Percentiles rank a stretch among this genome's conserved stretches.
Conservation (phyloP, 1,284 basidiomycete genomes). For the Ustilago vetiveriae region DNA sequence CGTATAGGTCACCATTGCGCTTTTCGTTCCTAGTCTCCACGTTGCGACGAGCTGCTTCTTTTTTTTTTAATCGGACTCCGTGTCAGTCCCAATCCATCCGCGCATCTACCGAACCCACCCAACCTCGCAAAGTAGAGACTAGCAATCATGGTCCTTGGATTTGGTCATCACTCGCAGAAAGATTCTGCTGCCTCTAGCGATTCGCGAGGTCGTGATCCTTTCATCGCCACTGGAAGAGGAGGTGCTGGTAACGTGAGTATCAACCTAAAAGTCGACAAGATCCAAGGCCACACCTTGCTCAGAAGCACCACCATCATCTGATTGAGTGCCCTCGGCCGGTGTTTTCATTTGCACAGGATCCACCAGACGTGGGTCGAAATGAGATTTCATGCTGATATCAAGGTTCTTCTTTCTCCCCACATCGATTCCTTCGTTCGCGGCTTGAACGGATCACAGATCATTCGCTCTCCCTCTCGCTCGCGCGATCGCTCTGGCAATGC, state of each 20-base stretch:
- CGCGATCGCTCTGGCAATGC: conserved; percentile 43
- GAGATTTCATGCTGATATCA: too few relatives aligned
- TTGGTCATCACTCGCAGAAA: conserved; percentile 48
- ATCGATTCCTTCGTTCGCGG: too few relatives aligned
- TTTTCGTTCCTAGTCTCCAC: not conserved
- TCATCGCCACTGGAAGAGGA: conserved; percentile 59
- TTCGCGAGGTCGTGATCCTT: conserved; percentile 54
- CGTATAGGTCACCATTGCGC: too few relatives aligned
- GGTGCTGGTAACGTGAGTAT: conserved; percentile 62
- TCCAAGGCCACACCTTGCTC: not conserved
- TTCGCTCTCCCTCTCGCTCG: conserved; percentile 49
- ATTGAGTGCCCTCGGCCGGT: too few relatives aligned
- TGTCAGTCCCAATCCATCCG: too few relatives aligned
- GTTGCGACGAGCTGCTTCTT: too few relatives aligned
- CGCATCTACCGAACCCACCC: not conserved
- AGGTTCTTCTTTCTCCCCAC: too few relatives aligned
- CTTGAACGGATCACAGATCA: conserved; percentile 31
- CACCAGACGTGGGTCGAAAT: too few relatives aligned
- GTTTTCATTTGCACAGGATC: too few relatives aligned
- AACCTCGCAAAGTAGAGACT: not conserved
- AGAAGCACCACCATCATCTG: too few relatives aligned
- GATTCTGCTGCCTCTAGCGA: conserved; percentile 25
- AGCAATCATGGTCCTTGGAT: conserved; percentile 41
- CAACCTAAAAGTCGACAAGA: too few relatives aligned
- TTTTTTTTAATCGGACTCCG: too few relatives aligned